These are phyloP conservation scores for Botrytis galanthina DNA, from an alignment of 2,329 filamentous ascomycete genomes.

Conservation along the genomic window DNA sequence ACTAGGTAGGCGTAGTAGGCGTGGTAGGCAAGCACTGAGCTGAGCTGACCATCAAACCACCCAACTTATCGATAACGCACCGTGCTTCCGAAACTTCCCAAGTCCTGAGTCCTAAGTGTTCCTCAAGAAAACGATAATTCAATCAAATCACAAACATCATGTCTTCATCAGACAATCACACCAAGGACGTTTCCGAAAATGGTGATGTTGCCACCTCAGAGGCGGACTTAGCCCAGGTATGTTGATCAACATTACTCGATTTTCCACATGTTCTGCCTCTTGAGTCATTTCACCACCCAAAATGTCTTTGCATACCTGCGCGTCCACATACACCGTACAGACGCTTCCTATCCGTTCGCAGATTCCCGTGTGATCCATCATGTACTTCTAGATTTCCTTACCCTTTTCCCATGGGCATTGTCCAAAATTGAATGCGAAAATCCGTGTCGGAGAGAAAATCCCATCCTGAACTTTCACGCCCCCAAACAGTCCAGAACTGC, in stretches of 20 bases:
- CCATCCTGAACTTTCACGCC: background rate
- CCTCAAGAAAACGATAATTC: background rate
- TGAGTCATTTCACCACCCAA: background rate
- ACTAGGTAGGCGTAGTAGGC: too few species aligned
- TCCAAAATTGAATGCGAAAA: background rate
- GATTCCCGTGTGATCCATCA: background rate
- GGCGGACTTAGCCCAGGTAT: conserved; percentile 12
- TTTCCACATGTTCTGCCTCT: background rate
- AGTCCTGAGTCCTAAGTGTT: background rate
- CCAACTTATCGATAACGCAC: conserved; percentile 13
- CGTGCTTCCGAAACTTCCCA: background rate
- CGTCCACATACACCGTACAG: background rate
- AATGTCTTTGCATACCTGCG: background rate
- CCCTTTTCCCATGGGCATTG: background rate
- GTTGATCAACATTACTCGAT: background rate
- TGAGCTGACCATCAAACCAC: background rate
- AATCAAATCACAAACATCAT: background rate
- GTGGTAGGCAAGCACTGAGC: background rate
- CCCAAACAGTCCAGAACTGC: background rate
- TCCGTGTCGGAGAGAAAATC: background rate
- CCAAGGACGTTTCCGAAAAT: background rate
- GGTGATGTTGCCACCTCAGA: conserved; percentile 4
- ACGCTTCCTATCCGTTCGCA: background rate
- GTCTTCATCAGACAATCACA: background rate
- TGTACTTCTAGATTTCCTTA: background rate